Evolutionary conservation across 306 rosid species (phyloP).

Genomic region (Vigna mungo): DNA sequence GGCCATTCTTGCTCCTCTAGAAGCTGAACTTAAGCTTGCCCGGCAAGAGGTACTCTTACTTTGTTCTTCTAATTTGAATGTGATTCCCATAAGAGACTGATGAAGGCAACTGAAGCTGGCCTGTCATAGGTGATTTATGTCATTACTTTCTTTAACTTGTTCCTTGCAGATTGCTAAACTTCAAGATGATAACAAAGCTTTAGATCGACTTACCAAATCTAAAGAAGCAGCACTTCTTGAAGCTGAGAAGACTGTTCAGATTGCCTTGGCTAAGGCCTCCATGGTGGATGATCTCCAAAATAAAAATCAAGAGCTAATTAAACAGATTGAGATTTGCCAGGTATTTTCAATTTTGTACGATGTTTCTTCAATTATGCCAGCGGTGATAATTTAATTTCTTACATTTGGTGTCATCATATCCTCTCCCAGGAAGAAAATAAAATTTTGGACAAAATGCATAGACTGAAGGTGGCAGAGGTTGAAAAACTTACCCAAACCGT

Average conservation of each 20-base stretch:
- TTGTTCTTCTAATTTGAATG: slow-evolving; percentile 24
- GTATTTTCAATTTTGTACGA: slow-evolving; percentile 49
- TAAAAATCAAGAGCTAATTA: slow-evolving; percentile 96
- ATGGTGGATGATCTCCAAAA: slow-evolving; percentile 99
- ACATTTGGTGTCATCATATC: slow-evolving; percentile 30
- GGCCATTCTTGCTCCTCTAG: slow-evolving; percentile 98
- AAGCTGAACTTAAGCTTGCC: slow-evolving; percentile 99
- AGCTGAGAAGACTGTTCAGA: slow-evolving; percentile 95
- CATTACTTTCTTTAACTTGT: slow-evolving; percentile 43
- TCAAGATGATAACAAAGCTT: slow-evolving; percentile 96
- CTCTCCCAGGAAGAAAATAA: slow-evolving; percentile 91
- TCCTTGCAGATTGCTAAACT: slow-evolving; percentile 89
- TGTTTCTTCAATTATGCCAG: not conserved
- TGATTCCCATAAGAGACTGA: slow-evolving; percentile 17
- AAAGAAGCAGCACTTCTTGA: slow-evolving; percentile 98
- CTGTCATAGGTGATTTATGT: slow-evolving; percentile 31
- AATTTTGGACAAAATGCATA: slow-evolving; percentile 97
- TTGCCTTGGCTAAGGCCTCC: slow-evolving; percentile 98
- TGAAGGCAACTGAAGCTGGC: slow-evolving; percentile 28
- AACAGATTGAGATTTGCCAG: slow-evolving; percentile 99
- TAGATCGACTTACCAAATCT: slow-evolving; percentile 97
- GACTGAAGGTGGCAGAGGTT: slow-evolving; percentile 99
- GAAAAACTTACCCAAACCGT: slow-evolving; percentile 99
- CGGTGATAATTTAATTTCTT: slow-evolving; percentile 27
- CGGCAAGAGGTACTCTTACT: slow-evolving; percentile 84